Percentiles rank a stretch among this genome's conserved stretches.
These are phyloP conservation scores for Trichoderma orchidacearum DNA, from an alignment of 495 filamentous ascomycete genomes.

Conservation along the genomic window DNA sequence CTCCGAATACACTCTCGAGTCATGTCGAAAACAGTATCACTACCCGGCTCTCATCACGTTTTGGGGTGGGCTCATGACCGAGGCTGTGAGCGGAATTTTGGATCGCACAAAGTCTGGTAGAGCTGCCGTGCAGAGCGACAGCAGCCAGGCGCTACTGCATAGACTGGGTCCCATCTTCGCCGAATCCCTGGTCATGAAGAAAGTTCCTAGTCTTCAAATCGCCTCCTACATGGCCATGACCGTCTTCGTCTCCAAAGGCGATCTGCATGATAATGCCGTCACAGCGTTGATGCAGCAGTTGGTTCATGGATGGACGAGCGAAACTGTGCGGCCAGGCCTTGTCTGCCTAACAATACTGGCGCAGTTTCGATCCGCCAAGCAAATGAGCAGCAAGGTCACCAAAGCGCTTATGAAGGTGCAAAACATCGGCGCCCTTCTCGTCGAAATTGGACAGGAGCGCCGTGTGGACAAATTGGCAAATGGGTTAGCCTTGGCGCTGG, in stretches of 20 bases:
- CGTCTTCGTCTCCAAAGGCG: slow-evolving; percentile 68
- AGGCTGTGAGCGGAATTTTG: slow-evolving; percentile 67
- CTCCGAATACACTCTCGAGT: slow-evolving; percentile 59
- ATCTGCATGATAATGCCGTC: slow-evolving; percentile 59
- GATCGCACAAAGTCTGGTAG: slow-evolving; percentile 61
- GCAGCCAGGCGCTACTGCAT: slow-evolving; percentile 65
- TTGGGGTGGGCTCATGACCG: slow-evolving; percentile 73
- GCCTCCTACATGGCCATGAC: slow-evolving; percentile 84
- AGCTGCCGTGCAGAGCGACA: slow-evolving; percentile 48
- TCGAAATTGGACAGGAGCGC: slow-evolving; percentile 48
- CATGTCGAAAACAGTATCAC: slow-evolving; percentile 51
- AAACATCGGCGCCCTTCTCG: slow-evolving; percentile 40
- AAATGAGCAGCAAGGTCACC: slow-evolving; percentile 54
- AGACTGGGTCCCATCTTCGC: slow-evolving; percentile 63
- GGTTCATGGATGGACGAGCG: slow-evolving; percentile 55
- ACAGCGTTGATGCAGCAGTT: slow-evolving; percentile 77
- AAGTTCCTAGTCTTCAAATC: slow-evolving; percentile 60
- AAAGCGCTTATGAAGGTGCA: slow-evolving; percentile 54
- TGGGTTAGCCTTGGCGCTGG: slow-evolving; percentile 51
- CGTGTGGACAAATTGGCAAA: slow-evolving; percentile 60
- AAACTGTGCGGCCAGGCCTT: slow-evolving; percentile 59
- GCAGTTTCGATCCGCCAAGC: slow-evolving; percentile 53
- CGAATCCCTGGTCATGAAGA: slow-evolving; percentile 57
- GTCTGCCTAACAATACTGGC: slow-evolving; percentile 70
- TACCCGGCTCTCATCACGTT: slow-evolving; percentile 69